These are phyloP conservation scores for Aspergillus vadensis DNA, from an alignment of 2,329 filamentous ascomycete genomes.

Conservation along the genomic window DNA sequence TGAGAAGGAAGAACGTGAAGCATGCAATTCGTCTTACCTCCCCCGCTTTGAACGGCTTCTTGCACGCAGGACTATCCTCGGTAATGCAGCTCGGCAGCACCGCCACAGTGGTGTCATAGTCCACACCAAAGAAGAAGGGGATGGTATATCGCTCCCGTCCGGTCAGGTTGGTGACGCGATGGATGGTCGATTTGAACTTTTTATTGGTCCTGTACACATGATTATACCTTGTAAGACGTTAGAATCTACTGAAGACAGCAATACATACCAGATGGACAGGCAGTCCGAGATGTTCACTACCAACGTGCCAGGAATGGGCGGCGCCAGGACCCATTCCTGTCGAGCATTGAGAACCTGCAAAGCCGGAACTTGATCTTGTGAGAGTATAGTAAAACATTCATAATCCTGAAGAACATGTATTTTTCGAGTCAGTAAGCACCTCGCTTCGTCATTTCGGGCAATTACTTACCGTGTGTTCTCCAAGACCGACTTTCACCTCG, in stretches of 20 bases:
- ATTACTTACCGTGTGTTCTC: constrained; percentile 40
- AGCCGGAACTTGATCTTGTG: constrained; percentile 43
- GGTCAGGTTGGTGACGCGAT: constrained; percentile 44
- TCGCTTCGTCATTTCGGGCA: not conserved
- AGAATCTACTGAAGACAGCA: no score
- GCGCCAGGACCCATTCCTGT: constrained; percentile 29
- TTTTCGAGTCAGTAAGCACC: no score
- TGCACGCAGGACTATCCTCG: constrained; percentile 13
- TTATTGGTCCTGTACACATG: constrained; percentile 38
- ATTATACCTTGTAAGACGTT: not conserved
- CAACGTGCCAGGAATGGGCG: constrained; percentile 28
- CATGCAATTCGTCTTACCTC: constrained; percentile 18
- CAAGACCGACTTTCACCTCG: constrained; percentile 41
- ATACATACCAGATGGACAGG: constrained; percentile 26
- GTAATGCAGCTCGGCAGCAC: constrained; percentile 24
- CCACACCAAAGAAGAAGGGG: constrained; percentile 46
- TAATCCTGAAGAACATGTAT: constrained; percentile 30
- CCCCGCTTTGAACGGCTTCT: constrained; percentile 25
- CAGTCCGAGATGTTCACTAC: constrained; percentile 40
- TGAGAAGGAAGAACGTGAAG: not conserved
- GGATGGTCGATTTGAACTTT: constrained; percentile 43
- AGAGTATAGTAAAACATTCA: constrained; percentile 45
- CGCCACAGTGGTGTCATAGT: constrained; percentile 40
- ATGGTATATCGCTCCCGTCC: constrained; percentile 44
- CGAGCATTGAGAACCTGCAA: constrained; percentile 39